Conservation (phyloP, 2,329 filamentous ascomycete species). For the Teratosphaeriaceae sp. region DNA sequence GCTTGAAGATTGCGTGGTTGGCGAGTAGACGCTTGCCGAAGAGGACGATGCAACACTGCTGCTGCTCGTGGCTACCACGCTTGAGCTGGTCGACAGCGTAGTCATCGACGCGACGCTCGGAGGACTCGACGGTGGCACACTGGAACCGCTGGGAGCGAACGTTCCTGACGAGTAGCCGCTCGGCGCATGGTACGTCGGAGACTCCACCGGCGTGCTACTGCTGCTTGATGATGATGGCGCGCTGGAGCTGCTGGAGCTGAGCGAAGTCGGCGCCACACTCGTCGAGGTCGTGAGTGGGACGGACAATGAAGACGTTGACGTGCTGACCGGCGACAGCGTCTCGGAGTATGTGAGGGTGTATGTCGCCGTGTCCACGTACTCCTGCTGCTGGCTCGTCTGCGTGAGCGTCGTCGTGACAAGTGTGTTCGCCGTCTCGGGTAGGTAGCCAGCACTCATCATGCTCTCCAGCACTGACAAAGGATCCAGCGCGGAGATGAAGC, state of each 20-base stretch:
- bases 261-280: constrained; percentile 2
- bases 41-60: neutral
- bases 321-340: constrained; percentile 8
- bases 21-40: neutral
- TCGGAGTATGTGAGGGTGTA: constrained; percentile 15
- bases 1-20: neutral
- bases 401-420: constrained; percentile 9
- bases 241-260: constrained; percentile 1
- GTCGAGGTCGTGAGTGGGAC: constrained; percentile 9
- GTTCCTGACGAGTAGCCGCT: neutral
- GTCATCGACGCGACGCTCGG: too few relatives aligned
- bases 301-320: constrained; percentile 10
- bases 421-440: constrained; percentile 7
- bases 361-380: constrained; percentile 3
- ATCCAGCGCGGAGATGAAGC: neutral
- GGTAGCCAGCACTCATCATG: constrained; percentile 1
- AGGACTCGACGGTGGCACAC: too few relatives aligned
- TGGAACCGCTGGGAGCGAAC: too few relatives aligned
- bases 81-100: too few relatives aligned
- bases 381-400: neutral
- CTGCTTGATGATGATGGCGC: neutral
- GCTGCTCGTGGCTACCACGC: neutral
- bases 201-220: neutral
- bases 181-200: neutral
- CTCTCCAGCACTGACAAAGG: constrained; percentile 6